phyloP scores from a whole-genome alignment of 164 flowering plant species.

The Cinnamomum micranthum region DNA sequence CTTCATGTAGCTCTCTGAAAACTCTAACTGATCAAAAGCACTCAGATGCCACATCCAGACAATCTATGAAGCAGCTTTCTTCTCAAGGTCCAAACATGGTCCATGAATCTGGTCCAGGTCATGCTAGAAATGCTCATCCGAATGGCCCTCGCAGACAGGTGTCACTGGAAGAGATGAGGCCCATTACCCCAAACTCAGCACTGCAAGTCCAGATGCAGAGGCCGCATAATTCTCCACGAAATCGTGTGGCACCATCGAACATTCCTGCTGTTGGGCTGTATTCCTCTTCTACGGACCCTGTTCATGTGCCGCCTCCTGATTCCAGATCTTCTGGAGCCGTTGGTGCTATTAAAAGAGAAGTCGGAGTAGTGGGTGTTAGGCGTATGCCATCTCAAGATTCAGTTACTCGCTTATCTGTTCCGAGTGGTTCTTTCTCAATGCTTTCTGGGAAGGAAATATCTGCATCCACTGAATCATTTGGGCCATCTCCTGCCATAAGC shows the following conservation, averaged over 20 bases:
- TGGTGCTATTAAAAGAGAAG: conserved; percentile 91
- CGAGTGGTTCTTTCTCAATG: conserved; percentile 38
- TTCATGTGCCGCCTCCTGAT: conserved; percentile 88
- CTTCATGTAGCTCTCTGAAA: conserved; percentile 33
- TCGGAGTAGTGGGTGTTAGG: conserved; percentile 87
- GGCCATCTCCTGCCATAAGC: conserved; percentile 24
- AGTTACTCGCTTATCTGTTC: conserved; percentile 36
- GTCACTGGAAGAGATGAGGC: conserved; percentile 27
- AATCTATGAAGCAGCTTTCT: conserved; percentile 16
- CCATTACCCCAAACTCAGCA: conserved; percentile 25
- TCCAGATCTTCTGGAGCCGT: conserved; percentile 65
- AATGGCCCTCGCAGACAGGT: conserved; percentile 35
- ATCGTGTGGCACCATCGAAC: conserved; percentile 38
- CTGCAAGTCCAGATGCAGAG: conserved; percentile 31
- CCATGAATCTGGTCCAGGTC: conserved; percentile 30
- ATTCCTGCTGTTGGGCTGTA: conserved; percentile 73
- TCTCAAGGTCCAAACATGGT: conserved; percentile 36
- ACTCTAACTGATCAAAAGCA: conserved; percentile 33
- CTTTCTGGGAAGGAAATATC: conserved; percentile 33
- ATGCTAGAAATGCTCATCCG: conserved; percentile 28
- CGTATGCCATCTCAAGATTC: conserved; percentile 48
- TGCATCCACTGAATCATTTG: conserved; percentile 36
- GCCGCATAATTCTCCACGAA: conserved; percentile 30
- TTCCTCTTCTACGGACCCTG: conserved; percentile 89
- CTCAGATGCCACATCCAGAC: conserved; percentile 24